Percentiles rank a stretch among this genome's conserved stretches.
phyloP scores from a whole-genome alignment of 805 yeast genomes.

The Blastobotrys peoriensis region DNA sequence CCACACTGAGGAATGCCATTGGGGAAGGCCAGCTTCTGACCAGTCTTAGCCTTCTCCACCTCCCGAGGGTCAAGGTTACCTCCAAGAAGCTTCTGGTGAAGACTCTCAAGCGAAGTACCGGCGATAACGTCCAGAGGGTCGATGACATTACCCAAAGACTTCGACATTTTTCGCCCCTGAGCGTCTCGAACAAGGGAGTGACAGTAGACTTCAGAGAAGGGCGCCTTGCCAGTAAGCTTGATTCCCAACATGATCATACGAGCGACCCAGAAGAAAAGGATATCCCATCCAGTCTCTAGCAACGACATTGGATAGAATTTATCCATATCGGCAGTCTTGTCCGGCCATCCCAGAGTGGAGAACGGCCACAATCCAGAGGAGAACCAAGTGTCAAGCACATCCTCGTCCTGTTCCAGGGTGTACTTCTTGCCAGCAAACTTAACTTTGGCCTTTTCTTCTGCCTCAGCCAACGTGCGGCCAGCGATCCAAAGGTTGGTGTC shows the following conservation, averaged over 20 bases:
- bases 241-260: slow-evolving; percentile 91
- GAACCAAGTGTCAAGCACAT: slow-evolving; percentile 98
- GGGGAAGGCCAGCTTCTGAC: slow-evolving; percentile 88
- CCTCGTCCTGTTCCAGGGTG: slow-evolving; percentile 90
- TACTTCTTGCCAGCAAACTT: slow-evolving; percentile 67
- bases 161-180: slow-evolving; percentile 98
- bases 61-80: slow-evolving; percentile 92
- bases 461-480: slow-evolving; percentile 79
- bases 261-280: slow-evolving; percentile 96
- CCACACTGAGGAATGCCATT: slow-evolving; percentile 99
- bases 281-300: slow-evolving; percentile 99
- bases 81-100: slow-evolving; percentile 66
- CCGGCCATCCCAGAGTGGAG: slow-evolving; percentile 95
- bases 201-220: slow-evolving; percentile 95
- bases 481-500: slow-evolving; percentile 85
- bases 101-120: slow-evolving; percentile 74
- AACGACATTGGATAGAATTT: slow-evolving; percentile 83
- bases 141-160: slow-evolving; percentile 92
- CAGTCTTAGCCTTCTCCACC: slow-evolving; percentile 76
- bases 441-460: slow-evolving; percentile 68
- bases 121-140: slow-evolving; percentile 92
- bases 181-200: slow-evolving; percentile 98
- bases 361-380: slow-evolving; percentile 98
- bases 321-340: slow-evolving; percentile 62
- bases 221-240: slow-evolving; percentile 84